Percentiles rank a stretch among this genome's conserved stretches.
Conservation (phyloP, 148 eudicot species). For the Amaranthus cruentus region DNA sequence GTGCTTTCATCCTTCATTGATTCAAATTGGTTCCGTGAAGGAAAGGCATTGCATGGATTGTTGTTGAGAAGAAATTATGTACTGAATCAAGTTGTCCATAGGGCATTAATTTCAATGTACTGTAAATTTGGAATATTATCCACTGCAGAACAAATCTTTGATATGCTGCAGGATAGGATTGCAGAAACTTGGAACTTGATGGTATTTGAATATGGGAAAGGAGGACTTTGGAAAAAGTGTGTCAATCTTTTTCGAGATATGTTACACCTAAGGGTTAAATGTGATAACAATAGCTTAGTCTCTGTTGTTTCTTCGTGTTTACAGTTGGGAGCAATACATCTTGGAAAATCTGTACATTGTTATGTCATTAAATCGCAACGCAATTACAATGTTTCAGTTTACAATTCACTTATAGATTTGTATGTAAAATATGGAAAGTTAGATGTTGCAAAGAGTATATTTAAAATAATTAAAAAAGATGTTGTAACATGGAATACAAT, state of each 20-base stretch:
- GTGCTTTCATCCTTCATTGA: conserved; percentile 48
- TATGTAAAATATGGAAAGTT: conserved; percentile 51
- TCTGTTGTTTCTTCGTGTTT: conserved; percentile 59
- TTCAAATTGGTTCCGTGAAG: conserved; percentile 37
- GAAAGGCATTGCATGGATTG: conserved; percentile 59
- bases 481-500: conserved; percentile 57
- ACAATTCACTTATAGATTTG: conserved; percentile 61
- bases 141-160: conserved; percentile 43
- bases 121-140: conserved; percentile 45
- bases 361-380: conserved; percentile 34
- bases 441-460: conserved; percentile 39
- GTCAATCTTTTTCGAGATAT: conserved; percentile 46
- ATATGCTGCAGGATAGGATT: conserved; percentile 27
- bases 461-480: conserved; percentile 39
- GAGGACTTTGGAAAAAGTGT: conserved; percentile 37
- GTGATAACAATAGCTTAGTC: conserved; percentile 35
- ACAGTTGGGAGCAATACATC: conserved; percentile 28
- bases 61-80: conserved; percentile 43
- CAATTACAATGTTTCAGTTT: conserved; percentile 37
- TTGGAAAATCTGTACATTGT: conserved; percentile 63
- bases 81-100: conserved; percentile 33
- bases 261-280: conserved; percentile 35
- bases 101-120: conserved; percentile 64
- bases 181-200: conserved; percentile 57
- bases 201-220: conserved; percentile 47